Evolutionary conservation across 495 filamentous ascomycete species (phyloP), one percentile per base, ranked within the genome.

Genomic region (Podospora australis): DNA sequence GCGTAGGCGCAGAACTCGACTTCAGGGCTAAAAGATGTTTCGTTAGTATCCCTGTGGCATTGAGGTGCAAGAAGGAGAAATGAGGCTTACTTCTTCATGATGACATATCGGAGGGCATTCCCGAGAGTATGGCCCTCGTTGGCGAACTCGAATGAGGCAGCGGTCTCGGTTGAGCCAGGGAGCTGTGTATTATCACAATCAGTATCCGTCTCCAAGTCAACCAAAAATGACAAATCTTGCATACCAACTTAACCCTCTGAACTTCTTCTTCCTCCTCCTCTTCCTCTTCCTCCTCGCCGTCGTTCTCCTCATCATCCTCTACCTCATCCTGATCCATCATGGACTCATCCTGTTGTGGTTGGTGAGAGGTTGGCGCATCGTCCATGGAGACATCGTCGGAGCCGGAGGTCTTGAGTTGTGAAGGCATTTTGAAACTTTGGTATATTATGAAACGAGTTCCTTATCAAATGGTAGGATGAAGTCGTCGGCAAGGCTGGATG

Each of bases 1-100:
- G 92, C 89, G 63, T 98, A 97, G 35, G 90, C 92, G 70, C 94
- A 97, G 69, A 98, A 92, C 60, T 98, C 92, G 26, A 98, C 92
- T 35, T 87, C 79, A 26, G 92, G 92, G 64, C 91, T 95, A 49
- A 48, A 47, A 29, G 52, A 36, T 21, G 3, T 24, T 29, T 10
- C 8, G 49, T 54, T 46, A 53, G 26, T 21, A 39, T 29, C 5
- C 6, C 17, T 7, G 44, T 38, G 5, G 32, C 14, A 13, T 30
- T 30, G 43, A 58, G 50, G 55, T 24, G 24, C 2, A 44, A 40
- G 19, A 17, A 19, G n/a, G 16, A 17, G 20, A 20, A 24, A 1
- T 8, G 8, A 11, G 26, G 42, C 63, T 44, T 39, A 96, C 92
- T 98, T 98, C 71, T 95, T 96, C 90, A 96, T 96, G 56, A 97